Conservation (phyloP, 1,284 basidiomycete species). For the Puccinia hordei region DNA sequence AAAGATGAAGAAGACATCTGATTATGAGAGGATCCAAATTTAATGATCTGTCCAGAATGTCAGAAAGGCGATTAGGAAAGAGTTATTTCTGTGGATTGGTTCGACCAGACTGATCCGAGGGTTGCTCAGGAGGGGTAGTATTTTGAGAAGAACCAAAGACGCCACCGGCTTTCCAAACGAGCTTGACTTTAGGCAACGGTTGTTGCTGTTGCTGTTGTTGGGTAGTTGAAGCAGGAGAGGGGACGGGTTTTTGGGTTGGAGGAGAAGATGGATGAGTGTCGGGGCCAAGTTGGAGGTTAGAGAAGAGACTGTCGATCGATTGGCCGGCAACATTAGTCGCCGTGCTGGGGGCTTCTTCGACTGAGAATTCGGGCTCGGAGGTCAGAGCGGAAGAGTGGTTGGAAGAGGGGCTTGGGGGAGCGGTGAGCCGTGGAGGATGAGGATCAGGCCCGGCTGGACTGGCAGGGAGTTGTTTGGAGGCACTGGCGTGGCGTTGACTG, state of each 20-base stretch:
- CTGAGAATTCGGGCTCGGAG: neutral
- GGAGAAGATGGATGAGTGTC: neutral
- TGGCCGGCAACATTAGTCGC: neutral
- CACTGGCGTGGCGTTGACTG: conserved; percentile 3
- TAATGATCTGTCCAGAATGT: no score
- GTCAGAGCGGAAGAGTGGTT: conserved; percentile 1
- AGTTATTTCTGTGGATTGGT: neutral
- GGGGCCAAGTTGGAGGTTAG: conserved; percentile 6
- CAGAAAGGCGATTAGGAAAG: neutral
- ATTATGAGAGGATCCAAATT: no score
- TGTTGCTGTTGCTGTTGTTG: neutral
- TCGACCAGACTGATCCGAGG: neutral
- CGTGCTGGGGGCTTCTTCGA: neutral
- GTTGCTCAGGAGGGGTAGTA: neutral
- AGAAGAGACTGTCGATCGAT: conserved; percentile 24
- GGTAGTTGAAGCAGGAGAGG: neutral
- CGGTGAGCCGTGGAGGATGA: neutral
- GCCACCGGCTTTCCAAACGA: conserved; percentile 30
- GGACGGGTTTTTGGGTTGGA: neutral
- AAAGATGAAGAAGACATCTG: no score
- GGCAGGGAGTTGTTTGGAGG: neutral
- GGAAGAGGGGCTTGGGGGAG: neutral
- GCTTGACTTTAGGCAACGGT: neutral
- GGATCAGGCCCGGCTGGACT: neutral
- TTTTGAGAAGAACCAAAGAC: neutral